These are phyloP conservation scores for Sclerotinia spermophila DNA, from an alignment of 2,329 filamentous ascomycete genomes.

Conservation along the genomic window DNA sequence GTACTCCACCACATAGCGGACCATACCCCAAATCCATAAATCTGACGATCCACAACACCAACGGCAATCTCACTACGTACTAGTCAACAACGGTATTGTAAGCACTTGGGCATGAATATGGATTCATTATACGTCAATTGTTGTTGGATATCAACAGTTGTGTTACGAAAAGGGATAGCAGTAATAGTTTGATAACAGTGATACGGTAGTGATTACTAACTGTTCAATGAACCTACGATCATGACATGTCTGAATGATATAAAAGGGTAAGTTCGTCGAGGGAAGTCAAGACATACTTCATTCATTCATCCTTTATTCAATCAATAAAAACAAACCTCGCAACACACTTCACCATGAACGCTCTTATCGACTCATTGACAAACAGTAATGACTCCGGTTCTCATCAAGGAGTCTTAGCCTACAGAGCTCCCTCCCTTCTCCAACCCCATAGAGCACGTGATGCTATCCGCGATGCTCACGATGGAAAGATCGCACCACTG, in stretches of 20 bases:
- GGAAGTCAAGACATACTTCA: not conserved
- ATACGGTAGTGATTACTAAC: not conserved
- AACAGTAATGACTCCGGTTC: not conserved
- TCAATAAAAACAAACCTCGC: not conserved
- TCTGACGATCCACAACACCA: not conserved
- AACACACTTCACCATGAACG: not conserved
- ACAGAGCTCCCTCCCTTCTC: slow-evolving; percentile 45
- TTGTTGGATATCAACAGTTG: not conserved
- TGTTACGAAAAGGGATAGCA: not conserved
- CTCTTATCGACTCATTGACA: not conserved
- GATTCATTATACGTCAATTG: not conserved
- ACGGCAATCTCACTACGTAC: not conserved
- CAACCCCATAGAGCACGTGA: slow-evolving; percentile 46
- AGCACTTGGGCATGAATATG: not conserved
- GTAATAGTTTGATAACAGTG: not conserved
- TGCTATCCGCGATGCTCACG: slow-evolving; percentile 46
- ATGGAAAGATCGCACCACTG: slow-evolving; percentile 45
- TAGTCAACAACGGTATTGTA: not conserved
- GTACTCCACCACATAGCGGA: not conserved
- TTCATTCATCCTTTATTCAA: too few species aligned
- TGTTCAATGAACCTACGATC: too few species aligned
- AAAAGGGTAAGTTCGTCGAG: not conserved
- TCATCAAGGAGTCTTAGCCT: slow-evolving; percentile 41
- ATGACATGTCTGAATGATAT: not conserved
- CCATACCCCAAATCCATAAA: not conserved